Conservation (phyloP, 2,329 filamentous ascomycete genomes). For the Dactylellina cionopaga region DNA sequence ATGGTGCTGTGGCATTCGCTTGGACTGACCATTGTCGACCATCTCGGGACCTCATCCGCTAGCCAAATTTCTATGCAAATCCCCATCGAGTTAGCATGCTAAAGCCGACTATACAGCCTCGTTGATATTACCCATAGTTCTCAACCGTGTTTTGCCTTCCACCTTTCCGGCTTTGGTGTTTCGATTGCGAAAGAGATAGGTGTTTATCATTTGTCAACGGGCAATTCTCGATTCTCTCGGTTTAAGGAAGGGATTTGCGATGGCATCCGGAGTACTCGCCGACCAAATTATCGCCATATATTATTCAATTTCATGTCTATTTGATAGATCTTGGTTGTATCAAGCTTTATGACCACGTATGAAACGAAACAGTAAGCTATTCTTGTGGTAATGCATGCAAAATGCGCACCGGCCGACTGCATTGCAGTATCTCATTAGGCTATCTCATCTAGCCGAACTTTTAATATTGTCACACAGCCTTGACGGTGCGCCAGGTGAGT, state of each 20-base stretch:
- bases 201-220: background rate
- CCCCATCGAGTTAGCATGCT: conserved; percentile 17
- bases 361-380: conserved; percentile 1
- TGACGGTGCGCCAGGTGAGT: background rate
- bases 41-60: conserved; percentile 7
- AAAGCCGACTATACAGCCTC: background rate
- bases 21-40: conserved; percentile 42
- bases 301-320: too few species aligned
- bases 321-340: too few species aligned
- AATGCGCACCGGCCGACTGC: conserved; percentile 10
- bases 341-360: background rate
- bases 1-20: conserved; percentile 20
- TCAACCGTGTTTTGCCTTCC: conserved; percentile 12
- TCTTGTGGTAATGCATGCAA: conserved; percentile 11
- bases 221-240: too few species aligned
- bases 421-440: conserved; percentile 3
- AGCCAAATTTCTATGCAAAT: conserved; percentile 17
- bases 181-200: conserved; percentile 11
- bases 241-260: too few species aligned
- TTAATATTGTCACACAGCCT: conserved; percentile 10
- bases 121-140: background rate
- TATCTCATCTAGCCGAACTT: conserved; percentile 15
- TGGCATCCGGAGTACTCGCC: too few species aligned
- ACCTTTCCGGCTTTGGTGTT: background rate
- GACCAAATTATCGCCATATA: too few species aligned